These are phyloP conservation scores for Penstemon barbatus DNA, from an alignment of 257 asterid species.

Conservation along the genomic window DNA sequence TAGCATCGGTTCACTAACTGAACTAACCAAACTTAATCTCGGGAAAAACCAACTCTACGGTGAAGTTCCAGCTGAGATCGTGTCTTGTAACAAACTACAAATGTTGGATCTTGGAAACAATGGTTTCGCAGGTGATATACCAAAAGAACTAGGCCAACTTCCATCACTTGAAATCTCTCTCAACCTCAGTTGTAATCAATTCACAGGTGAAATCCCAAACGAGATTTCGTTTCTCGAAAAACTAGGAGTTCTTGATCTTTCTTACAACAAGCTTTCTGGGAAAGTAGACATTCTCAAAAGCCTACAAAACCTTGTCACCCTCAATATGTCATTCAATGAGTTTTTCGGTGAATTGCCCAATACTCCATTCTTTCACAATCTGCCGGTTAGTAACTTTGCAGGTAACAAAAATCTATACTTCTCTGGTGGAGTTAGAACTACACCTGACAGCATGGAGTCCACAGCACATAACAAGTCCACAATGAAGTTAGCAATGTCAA, in stretches of 20 bases:
- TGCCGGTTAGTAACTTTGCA: conserved; percentile 64
- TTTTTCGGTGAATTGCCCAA: conserved; percentile 81
- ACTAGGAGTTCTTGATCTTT: conserved; percentile 78
- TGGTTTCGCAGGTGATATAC: conserved; percentile 67
- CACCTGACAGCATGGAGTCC: conserved; percentile 24
- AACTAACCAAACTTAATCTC: conserved; percentile 73
- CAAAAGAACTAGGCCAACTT: conserved; percentile 68
- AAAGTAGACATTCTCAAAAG: conserved; percentile 59
- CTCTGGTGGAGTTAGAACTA: conserved; percentile 56
- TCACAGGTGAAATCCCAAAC: conserved; percentile 73
- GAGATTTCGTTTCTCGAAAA: conserved; percentile 70
- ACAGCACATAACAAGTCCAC: conserved; percentile 44
- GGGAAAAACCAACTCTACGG: conserved; percentile 77
- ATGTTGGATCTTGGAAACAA: conserved; percentile 80
- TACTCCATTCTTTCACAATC: conserved; percentile 74
- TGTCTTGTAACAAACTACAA: conserved; percentile 72
- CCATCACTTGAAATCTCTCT: conserved; percentile 90
- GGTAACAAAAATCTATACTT: conserved; percentile 68
- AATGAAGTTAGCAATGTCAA: conserved; percentile 85
- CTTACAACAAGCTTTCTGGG: conserved; percentile 80
- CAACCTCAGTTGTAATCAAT: conserved; percentile 79
- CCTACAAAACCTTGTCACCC: conserved; percentile 85
- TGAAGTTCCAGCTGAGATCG: conserved; percentile 65
- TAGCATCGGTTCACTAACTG: conserved; percentile 56
- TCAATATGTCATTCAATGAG: conserved; percentile 75